Evolutionary conservation across 2,329 filamentous ascomycete genomes (phyloP).

Genomic region (Dichotomopilus funicola): DNA sequence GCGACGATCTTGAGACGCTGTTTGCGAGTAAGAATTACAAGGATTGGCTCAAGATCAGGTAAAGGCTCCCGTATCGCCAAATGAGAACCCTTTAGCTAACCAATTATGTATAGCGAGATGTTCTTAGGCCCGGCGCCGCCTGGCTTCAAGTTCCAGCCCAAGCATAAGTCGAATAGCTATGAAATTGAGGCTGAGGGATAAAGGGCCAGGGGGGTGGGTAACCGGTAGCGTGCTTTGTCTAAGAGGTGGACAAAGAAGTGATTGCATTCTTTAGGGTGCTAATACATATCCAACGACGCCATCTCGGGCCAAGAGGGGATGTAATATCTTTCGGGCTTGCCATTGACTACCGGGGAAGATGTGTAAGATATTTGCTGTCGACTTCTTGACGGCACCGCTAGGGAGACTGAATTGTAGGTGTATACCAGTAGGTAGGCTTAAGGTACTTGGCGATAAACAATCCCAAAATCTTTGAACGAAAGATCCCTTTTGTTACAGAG

Average conservation of each 20-base stretch:
- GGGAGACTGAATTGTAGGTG: too few relatives aligned
- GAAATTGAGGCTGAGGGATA: slow-evolving; percentile 56
- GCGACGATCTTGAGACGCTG: slow-evolving; percentile 90
- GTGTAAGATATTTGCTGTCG: too few relatives aligned
- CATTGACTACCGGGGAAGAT: too few relatives aligned
- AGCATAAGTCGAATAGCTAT: slow-evolving; percentile 94
- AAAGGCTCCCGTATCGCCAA: slow-evolving; percentile 30
- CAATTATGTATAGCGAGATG: slow-evolving; percentile 69
- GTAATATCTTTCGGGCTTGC: too few relatives aligned
- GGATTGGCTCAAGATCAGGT: slow-evolving; percentile 99
- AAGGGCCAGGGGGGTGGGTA: neutral
- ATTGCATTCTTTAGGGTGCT: neutral
- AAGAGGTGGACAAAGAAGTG: neutral
- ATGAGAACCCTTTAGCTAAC: slow-evolving; percentile 3
- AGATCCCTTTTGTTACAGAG: too few relatives aligned
- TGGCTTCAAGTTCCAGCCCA: slow-evolving; percentile 90
- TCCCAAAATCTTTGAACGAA: too few relatives aligned
- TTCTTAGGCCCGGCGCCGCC: slow-evolving; percentile 87
- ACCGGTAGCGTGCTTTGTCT: too few relatives aligned
- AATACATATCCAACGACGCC: too few relatives aligned
- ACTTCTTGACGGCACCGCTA: too few relatives aligned
- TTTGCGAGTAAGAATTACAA: slow-evolving; percentile 85
- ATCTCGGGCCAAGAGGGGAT: too few relatives aligned
- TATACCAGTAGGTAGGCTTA: too few relatives aligned
- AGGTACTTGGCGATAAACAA: too few relatives aligned